Conservation (phyloP, 345 rosid genomes). For the Eucalyptus sp. region DNA sequence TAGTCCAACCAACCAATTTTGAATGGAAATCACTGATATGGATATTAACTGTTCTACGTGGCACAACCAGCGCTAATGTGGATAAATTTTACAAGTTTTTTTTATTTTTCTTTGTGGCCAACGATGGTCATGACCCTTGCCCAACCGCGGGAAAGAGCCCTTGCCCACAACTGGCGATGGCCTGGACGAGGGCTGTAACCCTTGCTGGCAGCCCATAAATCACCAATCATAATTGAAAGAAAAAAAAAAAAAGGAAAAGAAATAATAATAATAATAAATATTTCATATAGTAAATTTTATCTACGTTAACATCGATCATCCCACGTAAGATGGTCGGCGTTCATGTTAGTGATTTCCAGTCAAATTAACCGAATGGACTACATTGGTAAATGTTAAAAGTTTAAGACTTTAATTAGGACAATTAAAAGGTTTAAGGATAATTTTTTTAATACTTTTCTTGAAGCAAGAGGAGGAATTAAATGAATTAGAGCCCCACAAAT, state of each 20-base stretch:
- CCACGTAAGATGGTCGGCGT: accelerated
- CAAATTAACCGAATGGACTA: not conserved
- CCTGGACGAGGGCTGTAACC: accelerated
- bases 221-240: too few species aligned
- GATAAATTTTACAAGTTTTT: too few species aligned
- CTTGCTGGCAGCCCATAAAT: not conserved
- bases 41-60: too few species aligned
- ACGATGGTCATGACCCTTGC: accelerated
- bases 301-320: accelerated
- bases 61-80: accelerated
- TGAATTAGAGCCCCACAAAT: not conserved
- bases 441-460: accelerated
- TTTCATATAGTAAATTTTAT: too few species aligned
- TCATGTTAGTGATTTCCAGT: too few species aligned
- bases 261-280: too few species aligned
- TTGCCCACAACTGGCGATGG: not conserved
- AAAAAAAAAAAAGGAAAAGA: too few species aligned
- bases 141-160: accelerated
- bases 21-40: accelerated
- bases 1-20: not conserved
- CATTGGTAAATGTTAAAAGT: not conserved
- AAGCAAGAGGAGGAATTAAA: not conserved
- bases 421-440: accelerated
- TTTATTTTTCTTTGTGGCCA: not conserved
- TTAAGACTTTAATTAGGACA: too few species aligned